These are phyloP conservation scores for Pythium dissotocum DNA, from an alignment of 352 stramenopile species.

Conservation along the genomic window DNA sequence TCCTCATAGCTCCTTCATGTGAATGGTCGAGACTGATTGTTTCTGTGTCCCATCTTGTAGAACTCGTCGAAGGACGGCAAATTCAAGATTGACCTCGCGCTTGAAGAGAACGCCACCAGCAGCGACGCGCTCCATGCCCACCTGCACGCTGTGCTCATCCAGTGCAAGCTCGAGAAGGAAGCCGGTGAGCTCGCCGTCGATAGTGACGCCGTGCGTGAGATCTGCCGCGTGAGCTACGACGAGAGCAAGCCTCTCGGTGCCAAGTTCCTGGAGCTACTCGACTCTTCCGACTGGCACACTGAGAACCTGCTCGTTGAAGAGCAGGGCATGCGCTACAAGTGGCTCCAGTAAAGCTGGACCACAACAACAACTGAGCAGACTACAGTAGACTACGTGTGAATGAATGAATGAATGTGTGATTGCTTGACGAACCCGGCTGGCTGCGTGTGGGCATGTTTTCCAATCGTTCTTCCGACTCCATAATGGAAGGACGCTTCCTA, in stretches of 20 bases:
- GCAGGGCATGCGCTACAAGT: constrained; percentile 59
- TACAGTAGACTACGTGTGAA: background rate
- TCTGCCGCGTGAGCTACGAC: constrained; percentile 35
- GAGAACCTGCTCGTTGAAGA: constrained; percentile 71
- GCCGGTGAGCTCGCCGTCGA: background rate
- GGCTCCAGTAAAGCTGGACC: constrained; percentile 25
- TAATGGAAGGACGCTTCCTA: constrained; percentile 28
- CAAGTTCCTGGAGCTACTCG: constrained; percentile 41
- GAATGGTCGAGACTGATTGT: too few relatives aligned
- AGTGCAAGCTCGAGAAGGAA: constrained; percentile 37
- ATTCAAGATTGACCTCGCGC: constrained; percentile 46
- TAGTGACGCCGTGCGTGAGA: constrained; percentile 13
- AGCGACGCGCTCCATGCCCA: constrained; percentile 47
- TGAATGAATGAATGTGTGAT: background rate
- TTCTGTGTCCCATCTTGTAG: constrained; percentile 6
- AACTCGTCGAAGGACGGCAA: constrained; percentile 6
- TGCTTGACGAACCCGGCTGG: background rate
- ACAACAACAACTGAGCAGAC: constrained; percentile 1
- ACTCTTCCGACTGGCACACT: constrained; percentile 52
- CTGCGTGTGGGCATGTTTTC: background rate
- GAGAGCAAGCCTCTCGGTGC: constrained; percentile 32
- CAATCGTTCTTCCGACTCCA: background rate
- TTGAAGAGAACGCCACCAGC: constrained; percentile 49
- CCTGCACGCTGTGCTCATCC: constrained; percentile 56
- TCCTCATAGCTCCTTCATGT: background rate